Percentiles rank a stretch among this genome's conserved stretches.
Conservation (phyloP, 768 basidiomycete genomes). For the Boletus barrowsii region DNA sequence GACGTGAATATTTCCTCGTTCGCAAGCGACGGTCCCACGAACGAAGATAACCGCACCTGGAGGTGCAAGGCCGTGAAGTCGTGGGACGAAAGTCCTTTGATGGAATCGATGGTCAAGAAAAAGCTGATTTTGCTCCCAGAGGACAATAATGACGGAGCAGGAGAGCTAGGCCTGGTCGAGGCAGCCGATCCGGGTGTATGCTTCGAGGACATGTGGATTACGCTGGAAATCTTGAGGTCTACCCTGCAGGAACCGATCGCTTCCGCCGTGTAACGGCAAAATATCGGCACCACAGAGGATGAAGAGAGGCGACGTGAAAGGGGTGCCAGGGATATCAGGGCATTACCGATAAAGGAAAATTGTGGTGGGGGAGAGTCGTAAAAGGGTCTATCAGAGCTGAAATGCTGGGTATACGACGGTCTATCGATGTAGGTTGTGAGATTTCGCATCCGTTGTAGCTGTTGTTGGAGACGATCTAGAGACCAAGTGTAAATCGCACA, state of each 20-base stretch:
- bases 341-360: conserved; percentile 91
- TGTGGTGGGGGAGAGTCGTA: conserved; percentile 84
- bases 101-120: conserved; percentile 78
- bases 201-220: conserved; percentile 54
- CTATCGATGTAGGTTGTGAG: conserved; percentile 85
- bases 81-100: conserved; percentile 86
- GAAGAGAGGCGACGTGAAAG: conserved; percentile 75
- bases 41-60: conserved; percentile 84
- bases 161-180: conserved; percentile 75
- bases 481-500: conserved; percentile 92
- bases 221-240: conserved; percentile 76
- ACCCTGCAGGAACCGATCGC: conserved; percentile 94
- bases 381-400: conserved; percentile 91
- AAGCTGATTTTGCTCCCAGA: conserved; percentile 82
- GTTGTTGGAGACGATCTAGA: conserved; percentile 81
- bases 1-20: conserved; percentile 86
- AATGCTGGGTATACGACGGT: conserved; percentile 91
- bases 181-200: conserved; percentile 58
- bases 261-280: conserved; percentile 91
- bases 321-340: conserved; percentile 76
- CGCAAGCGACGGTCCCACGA: conserved; percentile 66
- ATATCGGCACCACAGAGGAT: conserved; percentile 78
- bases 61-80: conserved; percentile 86
- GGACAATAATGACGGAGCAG: conserved; percentile 61
- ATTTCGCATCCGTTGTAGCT: conserved; percentile 91